Conservation (phyloP, 2,329 filamentous ascomycete genomes). For the Hypocreales sp. region DNA sequence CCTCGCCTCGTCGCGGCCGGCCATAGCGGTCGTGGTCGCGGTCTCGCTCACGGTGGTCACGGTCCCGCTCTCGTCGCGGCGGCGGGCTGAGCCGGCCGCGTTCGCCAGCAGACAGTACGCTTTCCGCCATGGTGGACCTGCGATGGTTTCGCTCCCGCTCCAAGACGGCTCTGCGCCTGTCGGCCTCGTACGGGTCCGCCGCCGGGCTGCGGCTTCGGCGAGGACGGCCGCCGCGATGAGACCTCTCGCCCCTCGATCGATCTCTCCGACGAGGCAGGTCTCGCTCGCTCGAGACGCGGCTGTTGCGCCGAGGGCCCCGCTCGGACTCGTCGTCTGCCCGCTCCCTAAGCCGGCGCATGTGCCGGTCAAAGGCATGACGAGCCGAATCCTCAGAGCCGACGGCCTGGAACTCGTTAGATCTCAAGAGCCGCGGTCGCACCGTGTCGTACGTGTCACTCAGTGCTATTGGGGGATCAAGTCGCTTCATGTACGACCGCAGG, state of each 20-base stretch:
- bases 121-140: slow-evolving; percentile 58
- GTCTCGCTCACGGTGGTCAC: slow-evolving; percentile 23
- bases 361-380: slow-evolving; percentile 76
- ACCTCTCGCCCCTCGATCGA: slow-evolving; percentile 42
- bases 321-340: slow-evolving; percentile 79
- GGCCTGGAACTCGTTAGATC: slow-evolving; percentile 70
- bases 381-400: slow-evolving; percentile 72
- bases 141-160: slow-evolving; percentile 89
- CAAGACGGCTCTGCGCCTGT: slow-evolving; percentile 82
- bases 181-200: slow-evolving; percentile 85
- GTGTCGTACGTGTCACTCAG: slow-evolving; percentile 77
- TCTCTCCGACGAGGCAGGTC: slow-evolving; percentile 44
- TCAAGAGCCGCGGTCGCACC: slow-evolving; percentile 64
- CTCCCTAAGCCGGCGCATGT: slow-evolving; percentile 78
- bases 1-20: slow-evolving; percentile 12
- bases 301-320: slow-evolving; percentile 41
- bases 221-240: slow-evolving; percentile 42
- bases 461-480: slow-evolving; percentile 69
- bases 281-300: slow-evolving; percentile 36
- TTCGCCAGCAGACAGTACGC: slow-evolving; percentile 36
- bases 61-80: slow-evolving; percentile 24
- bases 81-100: slow-evolving; percentile 28
- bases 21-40: slow-evolving; percentile 8
- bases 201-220: slow-evolving; percentile 79
- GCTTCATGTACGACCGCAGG: slow-evolving; percentile 75